Evolutionary conservation across 2,329 filamentous ascomycete genomes (phyloP), one percentile per base, ranked within the genome.

Genomic region (Myriosclerotinia scirpicola): DNA sequence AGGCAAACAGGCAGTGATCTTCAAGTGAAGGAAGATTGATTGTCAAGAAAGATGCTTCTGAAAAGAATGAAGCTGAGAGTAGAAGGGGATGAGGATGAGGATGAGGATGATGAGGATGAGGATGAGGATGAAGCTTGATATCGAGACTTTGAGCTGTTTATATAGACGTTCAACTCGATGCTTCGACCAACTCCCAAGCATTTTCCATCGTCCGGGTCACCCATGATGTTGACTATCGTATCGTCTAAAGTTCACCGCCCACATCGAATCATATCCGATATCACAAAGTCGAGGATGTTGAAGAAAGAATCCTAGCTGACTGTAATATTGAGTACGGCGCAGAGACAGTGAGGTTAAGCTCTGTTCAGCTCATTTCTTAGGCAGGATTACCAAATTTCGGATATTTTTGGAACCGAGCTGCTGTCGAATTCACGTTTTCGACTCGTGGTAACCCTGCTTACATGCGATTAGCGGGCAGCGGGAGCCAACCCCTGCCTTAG

Each of bases 131-230:
- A 12, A 63, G 58, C 20, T 62, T 53, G 48, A 66, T 59, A 20
- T 36, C 11, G 40, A 66, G 55, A 63, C 34, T 54, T 63, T 40
- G 34, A 20, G 38, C 3, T 3, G 48, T 66, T 62, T 42, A 60
- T 66, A 66, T 66, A 66, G 26, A 48, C n/a, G 44, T 63, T 53
- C 54, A 36, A 53, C 11, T 60, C 44, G 54, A 65, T 60, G 36
- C 38, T 48, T 52, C 26, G 34, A n/a, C 54, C 34, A 53, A 30
- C 36, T 26, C 22, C 6, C 54, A 65, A 20, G 20, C 34, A 4
- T 30, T 22, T 65, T 59, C 34, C 44, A 11, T 40, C 44, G 15
- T 42, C 22, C 22, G 26, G 12, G 22, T 36, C 44, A 50, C 44
- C 58, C 58, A 50, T 60, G 58, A 50, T 38, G 58, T 22, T 60